Base-by-base conservation (phyloP, 495 filamentous ascomycete genomes). In the Lentithecium fluviatile region DNA sequence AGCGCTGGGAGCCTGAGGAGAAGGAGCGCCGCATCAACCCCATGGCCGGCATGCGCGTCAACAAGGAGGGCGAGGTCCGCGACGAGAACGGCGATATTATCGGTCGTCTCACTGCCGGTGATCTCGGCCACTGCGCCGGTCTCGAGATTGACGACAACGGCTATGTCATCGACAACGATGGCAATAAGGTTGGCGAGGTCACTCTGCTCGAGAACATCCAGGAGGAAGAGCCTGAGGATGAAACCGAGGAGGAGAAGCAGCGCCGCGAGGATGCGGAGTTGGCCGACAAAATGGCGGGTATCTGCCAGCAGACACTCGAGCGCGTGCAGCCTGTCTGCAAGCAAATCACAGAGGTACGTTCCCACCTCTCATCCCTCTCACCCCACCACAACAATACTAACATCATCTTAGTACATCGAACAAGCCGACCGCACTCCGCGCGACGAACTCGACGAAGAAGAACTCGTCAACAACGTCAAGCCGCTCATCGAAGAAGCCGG, bases 361-460 rank as follows among this genome's bases (percentile, higher is more conserved):
- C 6, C 26, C 42, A 56, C 11, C 24, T 17, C n/a, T 43, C 42
- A 55, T 69, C 63, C 20, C 2, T 29, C 24, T 19, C 15, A 49
- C 40, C 42, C 23, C 19, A 62, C 4, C 29, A 23, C 45, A 7
- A 46, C 20, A n/a, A 21, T 50, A 23, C 42, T 69, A 49, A 67
- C 69, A 65, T 21, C 38, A 45, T 19, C 40, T 43, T 38, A 94
- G 87, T 80, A 83, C 69, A 84, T 96, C 65, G 88, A 94, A 52
- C 78, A 79, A 55, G 92, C 91, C 37, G 88, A 95, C 61, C 81
- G 84, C 57, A 91, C 87, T 7, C 85, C 88, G n/a, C 87, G 89
- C 71, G 90, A 96, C 8, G 90, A 96, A 66, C 84, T 95, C 19
- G 91, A 97, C 71, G 92, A 97, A 69, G 90, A 96, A 65, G 80